Evolutionary conservation across 108 stramenopile genomes (phyloP).

Genomic region (Nitzschia palea): DNA sequence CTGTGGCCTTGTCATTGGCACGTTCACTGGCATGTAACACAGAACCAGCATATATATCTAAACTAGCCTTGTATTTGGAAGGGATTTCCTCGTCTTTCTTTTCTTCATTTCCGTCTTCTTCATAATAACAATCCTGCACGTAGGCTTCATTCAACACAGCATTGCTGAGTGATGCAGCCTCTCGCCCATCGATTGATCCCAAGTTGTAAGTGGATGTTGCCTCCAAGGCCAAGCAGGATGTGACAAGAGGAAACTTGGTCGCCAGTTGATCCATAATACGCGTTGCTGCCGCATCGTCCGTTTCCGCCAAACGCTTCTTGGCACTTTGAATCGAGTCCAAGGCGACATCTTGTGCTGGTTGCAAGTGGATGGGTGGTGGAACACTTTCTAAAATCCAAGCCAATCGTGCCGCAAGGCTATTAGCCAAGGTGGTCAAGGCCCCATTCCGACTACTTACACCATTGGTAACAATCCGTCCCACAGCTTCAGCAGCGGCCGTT

Average conservation of each 20-base stretch:
- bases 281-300: conserved; percentile 15
- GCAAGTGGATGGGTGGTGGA: conserved; percentile 38
- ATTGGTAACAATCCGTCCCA: conserved; percentile 62
- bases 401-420: conserved; percentile 63
- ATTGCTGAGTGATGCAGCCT: conserved; percentile 24
- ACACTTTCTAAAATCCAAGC: conserved; percentile 70
- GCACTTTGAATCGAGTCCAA: conserved; percentile 48
- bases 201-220: conserved; percentile 35
- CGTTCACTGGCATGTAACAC: conserved; percentile 60
- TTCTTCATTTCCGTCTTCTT: not conserved
- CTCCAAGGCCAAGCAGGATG: conserved; percentile 64
- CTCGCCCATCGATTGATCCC: conserved; percentile 3
- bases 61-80: conserved; percentile 52
- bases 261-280: conserved; percentile 39
- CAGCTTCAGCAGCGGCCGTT: conserved; percentile 73
- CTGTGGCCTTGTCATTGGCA: conserved; percentile 65
- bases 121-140: conserved; percentile 19
- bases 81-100: conserved; percentile 22
- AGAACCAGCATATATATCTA: conserved; percentile 64
- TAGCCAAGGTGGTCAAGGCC: conserved; percentile 57
- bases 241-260: conserved; percentile 62
- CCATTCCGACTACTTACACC: conserved; percentile 45
- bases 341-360: conserved; percentile 47
- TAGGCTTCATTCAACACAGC: conserved; percentile 72
- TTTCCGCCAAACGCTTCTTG: conserved; percentile 17